Base-by-base conservation (phyloP, 371 early-diverging fungal species). In the Rhizomucor miehei region DNA sequence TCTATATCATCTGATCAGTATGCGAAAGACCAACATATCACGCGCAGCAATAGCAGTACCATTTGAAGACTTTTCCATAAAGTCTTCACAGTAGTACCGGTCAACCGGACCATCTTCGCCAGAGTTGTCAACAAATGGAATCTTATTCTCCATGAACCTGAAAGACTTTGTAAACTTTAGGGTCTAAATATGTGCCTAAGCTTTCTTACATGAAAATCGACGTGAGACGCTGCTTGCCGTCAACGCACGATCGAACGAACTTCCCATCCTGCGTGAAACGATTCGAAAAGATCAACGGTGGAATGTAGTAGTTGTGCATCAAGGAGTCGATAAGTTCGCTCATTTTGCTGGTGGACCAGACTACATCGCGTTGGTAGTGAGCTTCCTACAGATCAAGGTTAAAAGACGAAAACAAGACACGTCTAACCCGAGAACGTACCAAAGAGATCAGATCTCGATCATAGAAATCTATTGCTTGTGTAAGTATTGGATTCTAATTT, bases 151-250 rank as follows among this genome's bases (percentile, higher is more conserved):
- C 65, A 71, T 71, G 38, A 74, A 74, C 34, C 75, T 74, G 56
- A 35, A 11, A 14, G 19, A n/a, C 10, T 40, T 23, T n/a, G 10
- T 1, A 16, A 23, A 35, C 34, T 52, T n/a, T 48, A 40, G 44
- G 38, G 14, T 17, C 39, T 10, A 35, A 11, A 23, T 46, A 39
- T 21, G 21, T 38, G 10, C 1, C 14, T 48, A 5, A 9, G 21
- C 5, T 11, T 44, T 8, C 36, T 46, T 63, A 67, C 74, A 52
- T 59, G 21, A 57, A 44, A 13, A 68, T 62, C 0, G 74, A 57
- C 4, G 71, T 68, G 16, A 74, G 37, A 24, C 74, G 41, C 29
- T 74, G 75, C 34, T 74, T 74, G 17, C 75, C 75, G 44, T 74
- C 71, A 38, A 74, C 62, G 20, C 68, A 70, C 4, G 57, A 50